These are phyloP conservation scores for Gracilaria gracilis DNA, from an alignment of 23 red algal genomes.

Conservation along the genomic window DNA sequence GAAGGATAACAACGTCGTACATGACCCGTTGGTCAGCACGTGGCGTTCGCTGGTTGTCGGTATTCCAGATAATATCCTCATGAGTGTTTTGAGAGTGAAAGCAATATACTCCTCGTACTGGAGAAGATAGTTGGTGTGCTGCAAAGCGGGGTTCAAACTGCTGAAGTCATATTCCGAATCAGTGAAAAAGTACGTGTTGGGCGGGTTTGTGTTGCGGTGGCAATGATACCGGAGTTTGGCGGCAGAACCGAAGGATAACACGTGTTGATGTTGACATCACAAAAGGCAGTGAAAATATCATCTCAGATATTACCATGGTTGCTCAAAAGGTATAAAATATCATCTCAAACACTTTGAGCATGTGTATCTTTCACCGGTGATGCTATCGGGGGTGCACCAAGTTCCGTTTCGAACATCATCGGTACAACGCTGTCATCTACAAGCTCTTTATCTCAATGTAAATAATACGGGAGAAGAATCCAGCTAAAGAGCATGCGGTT, in stretches of 20 bases:
- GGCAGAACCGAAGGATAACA: not conserved
- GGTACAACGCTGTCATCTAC: slow-evolving; percentile 22
- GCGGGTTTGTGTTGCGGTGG: not conserved
- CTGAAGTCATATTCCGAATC: slow-evolving; percentile 54
- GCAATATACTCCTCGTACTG: no score
- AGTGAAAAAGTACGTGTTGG: slow-evolving; percentile 40
- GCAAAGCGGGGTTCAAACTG: not conserved
- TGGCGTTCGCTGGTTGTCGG: no score
- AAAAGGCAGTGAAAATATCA: not conserved
- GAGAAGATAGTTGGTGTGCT: slow-evolving; percentile 9
- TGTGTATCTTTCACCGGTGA: not conserved
- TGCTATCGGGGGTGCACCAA: slow-evolving; percentile 2
- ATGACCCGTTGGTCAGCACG: no score
- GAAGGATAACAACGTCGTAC: no score
- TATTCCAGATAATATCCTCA: no score
- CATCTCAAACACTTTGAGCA: slow-evolving; percentile 19
- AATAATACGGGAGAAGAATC: slow-evolving; percentile 19
- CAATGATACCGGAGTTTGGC: not conserved
- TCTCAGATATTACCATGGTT: not conserved
- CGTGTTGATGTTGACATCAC: slow-evolving; percentile 1
- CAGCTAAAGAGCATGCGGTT: slow-evolving; percentile 29
- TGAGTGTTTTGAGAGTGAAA: no score
- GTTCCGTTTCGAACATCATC: slow-evolving; percentile 3
- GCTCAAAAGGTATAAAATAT: no score
- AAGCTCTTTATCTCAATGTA: slow-evolving; percentile 12